Conservation (phyloP, 805 yeast species). For the Saccharomycopsis sp. region DNA sequence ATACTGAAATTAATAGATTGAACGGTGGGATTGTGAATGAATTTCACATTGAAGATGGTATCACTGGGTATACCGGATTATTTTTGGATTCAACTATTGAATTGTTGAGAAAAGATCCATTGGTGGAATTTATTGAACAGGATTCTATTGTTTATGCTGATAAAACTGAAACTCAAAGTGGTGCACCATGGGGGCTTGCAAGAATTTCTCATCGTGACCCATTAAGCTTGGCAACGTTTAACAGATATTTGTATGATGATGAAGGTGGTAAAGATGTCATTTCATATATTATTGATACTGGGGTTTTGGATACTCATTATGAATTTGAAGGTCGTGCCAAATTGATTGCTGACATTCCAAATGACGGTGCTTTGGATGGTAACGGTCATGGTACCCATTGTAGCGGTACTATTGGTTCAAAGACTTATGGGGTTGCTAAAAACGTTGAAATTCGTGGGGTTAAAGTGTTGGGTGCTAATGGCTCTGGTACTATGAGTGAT, state of each 20-base stretch:
- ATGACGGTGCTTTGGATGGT: conserved; percentile 64
- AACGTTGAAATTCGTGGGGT: conserved; percentile 73
- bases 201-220: conserved; percentile 80
- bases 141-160: conserved; percentile 65
- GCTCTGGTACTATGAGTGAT: conserved; percentile 78
- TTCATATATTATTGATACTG: conserved; percentile 85
- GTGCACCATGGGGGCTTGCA: conserved; percentile 94
- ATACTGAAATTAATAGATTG: conserved; percentile 22
- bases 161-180: conserved; percentile 62
- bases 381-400: conserved; percentile 96
- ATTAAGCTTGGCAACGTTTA: conserved; percentile 59
- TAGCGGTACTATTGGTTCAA: conserved; percentile 91
- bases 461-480: conserved; percentile 75
- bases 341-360: conserved; percentile 82
- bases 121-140: conserved; percentile 55
- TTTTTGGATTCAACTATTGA: conserved; percentile 73
- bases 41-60: conserved; percentile 49
- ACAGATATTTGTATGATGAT: conserved; percentile 64
- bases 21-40: conserved; percentile 19
- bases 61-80: conserved; percentile 80
- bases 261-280: conserved; percentile 81
- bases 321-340: conserved; percentile 80
- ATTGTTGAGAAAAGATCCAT: conserved; percentile 58
- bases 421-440: conserved; percentile 78
- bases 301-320: conserved; percentile 65